Percentiles rank a stretch among this genome's conserved stretches.
Conservation (phyloP, 495 filamentous ascomycete genomes). For the Penicillium goetzii region DNA sequence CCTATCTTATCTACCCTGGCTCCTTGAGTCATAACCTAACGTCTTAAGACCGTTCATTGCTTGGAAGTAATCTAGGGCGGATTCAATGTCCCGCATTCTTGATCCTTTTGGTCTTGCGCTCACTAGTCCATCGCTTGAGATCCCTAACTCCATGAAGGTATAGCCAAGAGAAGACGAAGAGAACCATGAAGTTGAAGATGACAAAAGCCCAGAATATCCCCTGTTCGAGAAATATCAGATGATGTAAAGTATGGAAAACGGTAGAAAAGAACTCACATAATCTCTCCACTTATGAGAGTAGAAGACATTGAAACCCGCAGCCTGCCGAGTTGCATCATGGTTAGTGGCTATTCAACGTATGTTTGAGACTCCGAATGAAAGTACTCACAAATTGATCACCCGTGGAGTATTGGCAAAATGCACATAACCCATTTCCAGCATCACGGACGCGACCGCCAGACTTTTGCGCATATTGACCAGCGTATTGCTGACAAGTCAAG, state of each 20-base stretch:
- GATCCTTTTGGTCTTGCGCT: constrained; percentile 43
- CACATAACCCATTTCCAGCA: constrained; percentile 51
- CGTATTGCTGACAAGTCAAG: constrained; percentile 57
- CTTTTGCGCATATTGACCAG: constrained; percentile 42
- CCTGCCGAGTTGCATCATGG: constrained; percentile 24
- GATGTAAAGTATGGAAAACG: no score
- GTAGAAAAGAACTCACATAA: constrained; percentile 49
- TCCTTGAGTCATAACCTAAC: not conserved
- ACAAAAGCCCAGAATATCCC: constrained; percentile 61
- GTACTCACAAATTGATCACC: constrained; percentile 60
- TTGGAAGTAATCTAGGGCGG: not conserved
- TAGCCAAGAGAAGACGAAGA: constrained; percentile 58
- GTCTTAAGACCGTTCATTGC: not conserved
- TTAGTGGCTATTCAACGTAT: not conserved
- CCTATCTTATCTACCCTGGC: no score
- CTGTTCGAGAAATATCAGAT: constrained; percentile 19
- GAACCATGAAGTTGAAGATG: constrained; percentile 57
- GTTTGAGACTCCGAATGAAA: not conserved
- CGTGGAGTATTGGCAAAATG: constrained; percentile 62
- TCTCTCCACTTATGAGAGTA: constrained; percentile 65
- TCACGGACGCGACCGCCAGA: constrained; percentile 57
- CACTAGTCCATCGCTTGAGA: constrained; percentile 47
- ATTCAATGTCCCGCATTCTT: constrained; percentile 7
- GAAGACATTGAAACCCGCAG: constrained; percentile 49
- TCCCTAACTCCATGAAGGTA: constrained; percentile 53